These are phyloP conservation scores for Aspergillus bridgeri DNA, from an alignment of 495 filamentous ascomycete genomes.

Conservation along the genomic window DNA sequence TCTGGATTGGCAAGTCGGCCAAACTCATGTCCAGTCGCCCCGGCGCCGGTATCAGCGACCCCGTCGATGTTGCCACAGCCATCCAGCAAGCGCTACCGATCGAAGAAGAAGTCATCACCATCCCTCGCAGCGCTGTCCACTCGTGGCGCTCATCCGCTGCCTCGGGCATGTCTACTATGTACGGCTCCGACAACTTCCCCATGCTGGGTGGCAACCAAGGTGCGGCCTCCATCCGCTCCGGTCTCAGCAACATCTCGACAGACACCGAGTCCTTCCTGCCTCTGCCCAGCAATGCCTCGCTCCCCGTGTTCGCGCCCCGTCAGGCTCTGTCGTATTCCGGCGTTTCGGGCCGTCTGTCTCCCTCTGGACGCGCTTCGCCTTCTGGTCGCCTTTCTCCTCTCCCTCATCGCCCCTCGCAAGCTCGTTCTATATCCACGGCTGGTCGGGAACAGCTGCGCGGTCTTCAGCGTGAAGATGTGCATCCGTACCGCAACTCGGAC, in stretches of 20 bases:
- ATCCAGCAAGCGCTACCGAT: constrained; percentile 29
- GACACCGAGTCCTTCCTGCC: constrained; percentile 32
- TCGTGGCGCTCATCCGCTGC: constrained; percentile 40
- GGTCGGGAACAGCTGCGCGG: constrained; percentile 38
- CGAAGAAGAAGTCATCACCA: constrained; percentile 42
- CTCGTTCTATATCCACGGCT: constrained; percentile 29
- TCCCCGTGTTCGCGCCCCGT: constrained; percentile 40
- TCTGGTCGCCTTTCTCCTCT: constrained; percentile 15
- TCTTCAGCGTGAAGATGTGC: constrained; percentile 36
- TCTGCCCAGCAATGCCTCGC: constrained; percentile 22
- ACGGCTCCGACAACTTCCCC: constrained; percentile 29
- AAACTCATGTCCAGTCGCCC: constrained; percentile 37
- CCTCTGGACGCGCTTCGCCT: constrained; percentile 14
- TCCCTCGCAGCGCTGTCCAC: constrained; percentile 34
- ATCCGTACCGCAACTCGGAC: constrained; percentile 42
- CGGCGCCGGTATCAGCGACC: constrained; percentile 26
- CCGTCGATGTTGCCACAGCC: constrained; percentile 25
- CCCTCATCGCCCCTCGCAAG: constrained; percentile 17
- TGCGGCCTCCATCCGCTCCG: constrained; percentile 28
- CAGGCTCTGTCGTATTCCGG: constrained; percentile 19
- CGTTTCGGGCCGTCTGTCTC: constrained; percentile 15
- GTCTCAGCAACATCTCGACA: constrained; percentile 31
- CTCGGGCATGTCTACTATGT: constrained; percentile 35
- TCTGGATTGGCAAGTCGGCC: constrained; percentile 56
- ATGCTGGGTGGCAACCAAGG: constrained; percentile 20